Evolutionary conservation across 345 rosid genomes (phyloP).

Genomic region (Moringa oleifera): DNA sequence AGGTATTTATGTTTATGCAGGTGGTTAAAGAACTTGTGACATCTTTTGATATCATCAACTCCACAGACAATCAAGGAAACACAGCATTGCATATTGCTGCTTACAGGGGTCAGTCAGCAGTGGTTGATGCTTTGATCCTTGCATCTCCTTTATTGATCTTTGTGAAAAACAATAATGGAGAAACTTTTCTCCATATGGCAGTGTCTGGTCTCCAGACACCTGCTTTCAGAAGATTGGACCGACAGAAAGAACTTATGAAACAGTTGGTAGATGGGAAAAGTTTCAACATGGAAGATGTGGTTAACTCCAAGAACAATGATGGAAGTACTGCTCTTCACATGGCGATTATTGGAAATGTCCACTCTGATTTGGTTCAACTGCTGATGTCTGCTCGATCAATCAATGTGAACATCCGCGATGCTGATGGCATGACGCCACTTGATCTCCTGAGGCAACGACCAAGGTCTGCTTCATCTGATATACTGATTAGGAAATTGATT

Average conservation of each 20-base stretch:
- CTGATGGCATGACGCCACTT: constrained; percentile 73
- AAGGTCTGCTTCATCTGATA: constrained; percentile 56
- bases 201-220: constrained; percentile 73
- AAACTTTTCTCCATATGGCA: constrained; percentile 70
- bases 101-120: constrained; percentile 61
- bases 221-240: constrained; percentile 69
- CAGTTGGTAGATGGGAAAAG: constrained; percentile 33
- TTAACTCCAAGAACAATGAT: constrained; percentile 54
- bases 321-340: constrained; percentile 82
- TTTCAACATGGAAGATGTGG: constrained; percentile 31
- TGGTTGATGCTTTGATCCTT: constrained; percentile 47
- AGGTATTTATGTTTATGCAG: constrained; percentile 25
- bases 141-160: constrained; percentile 51
- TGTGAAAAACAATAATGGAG: constrained; percentile 56
- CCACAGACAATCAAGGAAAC: constrained; percentile 59
- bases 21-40: constrained; percentile 55
- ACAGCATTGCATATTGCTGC: constrained; percentile 76
- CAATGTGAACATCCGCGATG: constrained; percentile 56
- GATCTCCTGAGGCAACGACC: constrained; percentile 72
- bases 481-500: constrained; percentile 55
- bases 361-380: constrained; percentile 56
- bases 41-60: constrained; percentile 38
- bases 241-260: constrained; percentile 67
- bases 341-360: constrained; percentile 67
- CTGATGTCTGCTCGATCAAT: constrained; percentile 61